A percentile compares a stretch with the other conserved stretches of the same genome.
Evolutionary conservation across 208 protist species (phyloP).

Genomic region (Blechomonas ayalai): DNA sequence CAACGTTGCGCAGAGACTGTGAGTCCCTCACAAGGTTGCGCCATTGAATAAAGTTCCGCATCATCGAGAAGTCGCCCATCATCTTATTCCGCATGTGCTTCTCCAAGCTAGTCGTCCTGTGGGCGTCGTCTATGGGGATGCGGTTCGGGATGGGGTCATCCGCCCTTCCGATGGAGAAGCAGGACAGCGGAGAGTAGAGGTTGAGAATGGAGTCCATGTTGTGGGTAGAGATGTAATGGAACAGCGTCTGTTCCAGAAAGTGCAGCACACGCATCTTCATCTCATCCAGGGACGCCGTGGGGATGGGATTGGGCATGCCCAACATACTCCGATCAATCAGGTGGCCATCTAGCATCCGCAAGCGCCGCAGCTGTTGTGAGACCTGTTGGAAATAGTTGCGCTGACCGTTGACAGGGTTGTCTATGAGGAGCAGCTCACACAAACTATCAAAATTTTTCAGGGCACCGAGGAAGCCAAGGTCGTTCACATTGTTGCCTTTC

Average conservation of each 20-base stretch:
- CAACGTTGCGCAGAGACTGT: conserved; percentile 40
- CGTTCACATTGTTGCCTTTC: conserved; percentile 55
- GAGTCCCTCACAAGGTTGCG: conserved; percentile 54
- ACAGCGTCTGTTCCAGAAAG: conserved; percentile 32
- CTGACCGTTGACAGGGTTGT: conserved; percentile 42
- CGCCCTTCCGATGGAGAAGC: conserved; percentile 38
- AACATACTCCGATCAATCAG: conserved; percentile 41
- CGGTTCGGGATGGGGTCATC: conserved; percentile 47
- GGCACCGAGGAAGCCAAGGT: conserved; percentile 40
- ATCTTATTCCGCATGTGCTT: conserved; percentile 48
- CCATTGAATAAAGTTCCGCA: conserved; percentile 38
- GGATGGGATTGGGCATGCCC: conserved; percentile 57
- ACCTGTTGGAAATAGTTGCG: conserved; percentile 40
- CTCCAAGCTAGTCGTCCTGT: conserved; percentile 40
- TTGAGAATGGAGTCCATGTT: conserved; percentile 9
- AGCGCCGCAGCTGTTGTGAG: conserved; percentile 26
- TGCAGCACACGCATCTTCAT: conserved; percentile 15
- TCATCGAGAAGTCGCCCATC: conserved; percentile 26
- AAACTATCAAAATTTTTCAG: conserved; percentile 58
- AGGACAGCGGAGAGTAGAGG: conserved; percentile 9
- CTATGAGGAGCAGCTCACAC: conserved; percentile 58
- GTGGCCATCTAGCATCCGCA: conserved; percentile 57
- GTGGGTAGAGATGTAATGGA: conserved; percentile 13
- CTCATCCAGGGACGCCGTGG: conserved; percentile 6
- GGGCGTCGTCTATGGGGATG: conserved; percentile 29